Evolutionary conservation across 345 rosid species (phyloP).

Genomic region (Arabis alpina): DNA sequence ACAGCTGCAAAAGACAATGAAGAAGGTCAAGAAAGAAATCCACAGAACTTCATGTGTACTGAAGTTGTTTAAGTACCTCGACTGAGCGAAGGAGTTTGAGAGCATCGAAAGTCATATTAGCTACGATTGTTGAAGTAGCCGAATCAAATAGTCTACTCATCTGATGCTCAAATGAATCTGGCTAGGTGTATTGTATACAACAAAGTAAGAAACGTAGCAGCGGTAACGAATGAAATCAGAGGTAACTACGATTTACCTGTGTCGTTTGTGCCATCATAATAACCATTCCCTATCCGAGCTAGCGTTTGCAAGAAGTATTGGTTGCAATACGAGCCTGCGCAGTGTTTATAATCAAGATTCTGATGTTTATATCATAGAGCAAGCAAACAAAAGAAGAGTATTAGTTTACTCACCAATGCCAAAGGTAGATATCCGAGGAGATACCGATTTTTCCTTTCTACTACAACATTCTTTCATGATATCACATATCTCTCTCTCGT

Average conservation of each 20-base stretch:
- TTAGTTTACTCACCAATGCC: conserved; percentile 66
- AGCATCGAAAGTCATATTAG: conserved; percentile 55
- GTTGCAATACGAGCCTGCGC: conserved; percentile 77
- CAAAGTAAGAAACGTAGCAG: no score
- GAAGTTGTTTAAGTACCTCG: conserved; percentile 59
- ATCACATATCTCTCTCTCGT: conserved; percentile 83
- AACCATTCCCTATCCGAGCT: conserved; percentile 77
- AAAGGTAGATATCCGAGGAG: conserved; percentile 83
- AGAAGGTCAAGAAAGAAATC: conserved; percentile 26
- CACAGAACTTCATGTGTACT: not conserved
- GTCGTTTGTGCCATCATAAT: conserved; percentile 64
- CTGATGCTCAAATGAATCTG: conserved; percentile 68
- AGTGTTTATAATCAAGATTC: conserved; percentile 21
- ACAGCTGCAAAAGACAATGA: conserved; percentile 51
- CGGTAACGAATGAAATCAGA: not conserved
- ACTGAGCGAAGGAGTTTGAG: conserved; percentile 61
- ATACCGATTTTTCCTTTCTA: conserved; percentile 46
- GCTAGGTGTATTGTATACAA: conserved; percentile 36
- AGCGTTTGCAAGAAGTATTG: conserved; percentile 88
- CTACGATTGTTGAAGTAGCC: conserved; percentile 61
- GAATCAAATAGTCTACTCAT: conserved; percentile 60
- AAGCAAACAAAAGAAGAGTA: not conserved
- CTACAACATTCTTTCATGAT: conserved; percentile 51
- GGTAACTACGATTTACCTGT: conserved; percentile 49
- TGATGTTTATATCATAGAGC: not conserved